Evolutionary conservation across 1,284 basidiomycete genomes (phyloP).

Genomic region (Psilocybe mexicana): DNA sequence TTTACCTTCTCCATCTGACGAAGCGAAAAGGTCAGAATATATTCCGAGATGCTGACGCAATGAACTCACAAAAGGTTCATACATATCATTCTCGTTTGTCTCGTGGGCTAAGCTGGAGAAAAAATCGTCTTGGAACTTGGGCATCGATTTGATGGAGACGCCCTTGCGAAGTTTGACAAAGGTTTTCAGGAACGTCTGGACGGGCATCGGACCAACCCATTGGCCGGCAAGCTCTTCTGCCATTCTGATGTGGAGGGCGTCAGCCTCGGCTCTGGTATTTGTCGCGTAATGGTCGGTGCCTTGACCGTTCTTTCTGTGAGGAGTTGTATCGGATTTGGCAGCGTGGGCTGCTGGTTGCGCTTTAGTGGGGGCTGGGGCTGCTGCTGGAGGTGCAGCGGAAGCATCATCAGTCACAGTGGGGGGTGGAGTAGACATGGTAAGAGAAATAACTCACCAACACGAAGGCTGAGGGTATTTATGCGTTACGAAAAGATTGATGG

Average conservation of each 20-base stretch:
- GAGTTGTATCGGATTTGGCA: neutral
- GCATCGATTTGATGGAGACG: neutral
- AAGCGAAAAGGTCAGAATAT: too few species aligned
- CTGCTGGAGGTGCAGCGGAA: too few species aligned
- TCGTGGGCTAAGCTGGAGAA: neutral
- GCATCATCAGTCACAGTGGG: too few species aligned
- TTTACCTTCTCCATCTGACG: neutral
- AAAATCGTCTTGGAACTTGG: neutral
- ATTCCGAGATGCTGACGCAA: neutral
- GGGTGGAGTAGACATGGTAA: too few species aligned
- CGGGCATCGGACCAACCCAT: constrained; percentile 3
- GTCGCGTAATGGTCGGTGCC: neutral
- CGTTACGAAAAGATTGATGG: too few species aligned
- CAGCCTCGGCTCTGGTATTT: neutral
- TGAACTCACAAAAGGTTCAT: neutral
- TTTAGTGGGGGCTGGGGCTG: too few species aligned
- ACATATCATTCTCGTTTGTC: neutral
- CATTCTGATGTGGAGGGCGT: neutral
- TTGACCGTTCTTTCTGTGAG: neutral
- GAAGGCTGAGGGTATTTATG: too few species aligned
- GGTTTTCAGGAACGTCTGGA: neutral
- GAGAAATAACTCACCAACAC: too few species aligned
- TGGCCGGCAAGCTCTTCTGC: neutral
- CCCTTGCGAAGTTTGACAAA: neutral
- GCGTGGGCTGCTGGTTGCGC: too few species aligned